Base-by-base conservation (phyloP, 495 filamentous ascomycete species). In the Podospora fimiseda region DNA sequence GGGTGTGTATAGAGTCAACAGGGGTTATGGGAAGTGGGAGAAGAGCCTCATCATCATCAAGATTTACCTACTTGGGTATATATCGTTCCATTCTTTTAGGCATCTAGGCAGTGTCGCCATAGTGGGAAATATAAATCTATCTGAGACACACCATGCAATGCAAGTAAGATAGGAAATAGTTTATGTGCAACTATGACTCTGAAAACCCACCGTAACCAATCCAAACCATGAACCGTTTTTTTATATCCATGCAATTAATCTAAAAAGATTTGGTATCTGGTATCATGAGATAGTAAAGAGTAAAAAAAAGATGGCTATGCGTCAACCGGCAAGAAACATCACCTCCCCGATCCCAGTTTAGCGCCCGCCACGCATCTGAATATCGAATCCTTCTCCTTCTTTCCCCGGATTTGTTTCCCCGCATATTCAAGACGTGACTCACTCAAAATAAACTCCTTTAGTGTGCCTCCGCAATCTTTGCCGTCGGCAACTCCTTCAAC, bases 401-500 rank as follows among this genome's bases (percentile, higher is more conserved):
- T 33, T 33, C 27, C 27, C 27, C 27, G 27, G 27, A 33, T 33
- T n/a, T 33, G 27, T 33, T 33, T 33, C 27, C 27, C 27, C 27
- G 27, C 27, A 33, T 33, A 33, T 33, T 33, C 6, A 5, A 5
- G 4, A 15, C 40, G 22, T 19, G 23, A 33, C 16, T 27, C 8
- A 47, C 20, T 20, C 38, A 20, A 20, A 19, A n/a, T 27, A 30
- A 13, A 39, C 11, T 5, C 21, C 4, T 15, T 52, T 37, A 70
- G 20, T 68, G 64, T 9, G 22, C 62, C 44, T 57, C 64, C 38
- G 58, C 42, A 54, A 58, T 60, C 55, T 61, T 59, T 21, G 58
- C 62, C 9, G 62, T 76, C 14, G 77, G 78, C 42, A 84, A 60
- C 60, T 82, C 85, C 38, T 76, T 71, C 60, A 98, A 73, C 14